Base-by-base conservation (phyloP, 768 basidiomycete species). In the Cytidiella melzeri region DNA sequence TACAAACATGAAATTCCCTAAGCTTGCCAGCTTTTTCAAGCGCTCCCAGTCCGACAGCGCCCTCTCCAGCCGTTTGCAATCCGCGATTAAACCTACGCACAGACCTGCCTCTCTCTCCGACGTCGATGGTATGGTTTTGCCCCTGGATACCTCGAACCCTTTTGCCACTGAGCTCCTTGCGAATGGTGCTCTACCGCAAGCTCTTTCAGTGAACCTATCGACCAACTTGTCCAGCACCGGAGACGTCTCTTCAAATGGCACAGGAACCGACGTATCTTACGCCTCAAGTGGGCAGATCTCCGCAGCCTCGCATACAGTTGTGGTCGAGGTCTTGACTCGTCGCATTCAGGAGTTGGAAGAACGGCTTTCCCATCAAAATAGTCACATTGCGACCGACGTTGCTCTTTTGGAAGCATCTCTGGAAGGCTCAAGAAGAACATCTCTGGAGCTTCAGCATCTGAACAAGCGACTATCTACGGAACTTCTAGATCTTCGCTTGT, bases 1-100 rank as follows among this genome's bases (percentile, higher is more conserved):
- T 15, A 34, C 30, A 25, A 23, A 44, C 26, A 62, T 62, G 61
- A 59, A 57, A 20, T 55, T 62, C 47, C 56, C 55, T 11, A 58
- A 51, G n/a, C 53, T 62, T 20, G 51, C 57, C 12, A 52, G 52
- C 26, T 45, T 62, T 41, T 58, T 63, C 50, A 59, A 61, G 1
- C 59, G 59, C 36, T 48, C 52, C 1, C 55, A 53, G 47, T 61
- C 61, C 4, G 61, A 60, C 47, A 53, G 50, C 34, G 57, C 52
- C n/a, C 53, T 63, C 45, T 45, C 39, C 26, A 49, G 47, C 10
- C 57, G 52, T 11, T 28, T 52, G 5, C 54, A 54, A 34, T 43
- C 46, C 15, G 43, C 11, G 3, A 13, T 46, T 15, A 48, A 48
- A 21, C 48, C 45, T 5, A 36, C 44, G 4, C 51, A 50, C 10